These are phyloP conservation scores for Heliosperma pusillum DNA, from an alignment of 148 eudicot genomes.

Conservation along the genomic window DNA sequence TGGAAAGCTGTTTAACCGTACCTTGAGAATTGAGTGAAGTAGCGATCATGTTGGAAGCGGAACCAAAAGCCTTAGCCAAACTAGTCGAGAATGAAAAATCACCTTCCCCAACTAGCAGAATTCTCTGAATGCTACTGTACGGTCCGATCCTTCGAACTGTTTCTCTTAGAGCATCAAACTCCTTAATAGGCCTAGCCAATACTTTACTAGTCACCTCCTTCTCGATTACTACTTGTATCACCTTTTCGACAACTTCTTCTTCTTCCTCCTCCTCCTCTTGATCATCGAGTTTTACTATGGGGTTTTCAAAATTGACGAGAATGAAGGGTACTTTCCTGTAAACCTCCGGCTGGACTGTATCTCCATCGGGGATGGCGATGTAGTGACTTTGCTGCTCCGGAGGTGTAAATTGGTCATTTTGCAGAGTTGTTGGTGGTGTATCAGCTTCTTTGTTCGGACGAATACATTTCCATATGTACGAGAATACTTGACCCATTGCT, in stretches of 20 bases:
- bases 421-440: neutral
- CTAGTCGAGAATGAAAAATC: conserved; percentile 24
- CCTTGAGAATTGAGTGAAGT: conserved; percentile 23
- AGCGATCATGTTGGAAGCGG: conserved; percentile 18
- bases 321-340: neutral
- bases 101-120: conserved; percentile 26
- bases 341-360: neutral
- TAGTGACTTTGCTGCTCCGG: neutral
- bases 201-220: neutral
- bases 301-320: neutral
- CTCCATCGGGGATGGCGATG: neutral
- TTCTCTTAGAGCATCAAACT: neutral
- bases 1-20: neutral
- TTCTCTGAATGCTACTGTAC: conserved; percentile 2
- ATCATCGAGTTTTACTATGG: neutral
- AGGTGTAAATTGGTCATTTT: neutral
- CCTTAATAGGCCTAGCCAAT: neutral
- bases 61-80: conserved; percentile 26
- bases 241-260: neutral
- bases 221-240: neutral
- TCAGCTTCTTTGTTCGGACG: neutral
- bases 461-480: neutral
- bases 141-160: conserved; percentile 3
- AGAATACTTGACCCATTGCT: conserved; percentile 15
- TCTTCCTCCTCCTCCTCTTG: neutral